Conservation (phyloP, 2,329 filamentous ascomycete species). For the Neopestalotiopsis clavispora region DNA sequence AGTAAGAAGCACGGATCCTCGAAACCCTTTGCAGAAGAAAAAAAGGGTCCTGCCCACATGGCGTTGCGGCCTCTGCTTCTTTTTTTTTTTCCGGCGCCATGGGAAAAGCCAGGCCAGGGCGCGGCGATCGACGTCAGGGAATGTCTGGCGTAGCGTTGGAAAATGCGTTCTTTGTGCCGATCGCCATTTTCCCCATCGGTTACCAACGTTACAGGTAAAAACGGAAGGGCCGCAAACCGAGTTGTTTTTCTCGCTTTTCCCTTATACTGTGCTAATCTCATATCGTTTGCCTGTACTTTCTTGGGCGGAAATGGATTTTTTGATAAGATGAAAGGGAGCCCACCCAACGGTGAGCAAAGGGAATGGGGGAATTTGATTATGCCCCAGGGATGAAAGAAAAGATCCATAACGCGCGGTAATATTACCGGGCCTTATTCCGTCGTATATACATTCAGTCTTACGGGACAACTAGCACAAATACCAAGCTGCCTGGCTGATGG, state of each 20-base stretch:
- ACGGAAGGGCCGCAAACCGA: background rate
- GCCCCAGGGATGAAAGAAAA: background rate
- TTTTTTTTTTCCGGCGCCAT: no score
- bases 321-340: no score
- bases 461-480: no score
- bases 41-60: background rate
- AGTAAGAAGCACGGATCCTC: no score
- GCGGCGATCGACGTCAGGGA: conserved; percentile 5
- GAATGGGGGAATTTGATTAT: background rate
- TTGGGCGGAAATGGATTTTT: no score
- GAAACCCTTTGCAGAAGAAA: background rate
- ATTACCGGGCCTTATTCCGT: no score
- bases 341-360: no score
- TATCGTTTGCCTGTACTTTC: no score
- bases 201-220: background rate
- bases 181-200: background rate
- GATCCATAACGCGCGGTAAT: background rate
- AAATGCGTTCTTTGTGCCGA: background rate
- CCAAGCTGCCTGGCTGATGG: no score
- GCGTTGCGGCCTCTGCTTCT: background rate
- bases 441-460: no score
- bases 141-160: background rate
- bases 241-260: no score
- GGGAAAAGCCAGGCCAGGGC: background rate
- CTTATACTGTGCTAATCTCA: no score